Conservation (phyloP, 306 rosid genomes). For the Oemleria cerasiformis region DNA sequence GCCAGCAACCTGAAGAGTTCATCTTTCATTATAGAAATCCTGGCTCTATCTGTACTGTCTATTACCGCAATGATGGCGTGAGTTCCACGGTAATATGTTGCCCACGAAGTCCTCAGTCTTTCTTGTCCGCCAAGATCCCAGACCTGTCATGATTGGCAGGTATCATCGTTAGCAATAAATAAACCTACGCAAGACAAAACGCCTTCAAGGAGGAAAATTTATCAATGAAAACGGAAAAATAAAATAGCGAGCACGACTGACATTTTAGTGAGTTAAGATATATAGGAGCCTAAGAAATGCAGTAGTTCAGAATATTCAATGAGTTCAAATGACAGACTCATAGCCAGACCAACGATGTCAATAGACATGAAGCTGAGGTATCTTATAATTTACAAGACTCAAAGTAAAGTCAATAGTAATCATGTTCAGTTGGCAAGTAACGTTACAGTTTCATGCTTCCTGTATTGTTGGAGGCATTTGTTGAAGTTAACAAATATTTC, state of each 20-base stretch:
- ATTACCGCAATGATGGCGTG: constrained; percentile 86
- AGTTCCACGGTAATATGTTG: constrained; percentile 95
- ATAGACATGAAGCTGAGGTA: background rate
- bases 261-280: background rate
- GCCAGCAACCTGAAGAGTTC: constrained; percentile 93
- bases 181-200: background rate
- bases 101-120: constrained; percentile 95
- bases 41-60: constrained; percentile 92
- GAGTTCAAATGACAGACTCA: background rate
- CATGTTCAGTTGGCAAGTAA: background rate
- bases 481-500: background rate
- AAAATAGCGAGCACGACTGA: background rate
- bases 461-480: background rate
- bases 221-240: background rate
- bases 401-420: background rate
- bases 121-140: constrained; percentile 99
- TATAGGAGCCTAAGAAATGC: background rate
- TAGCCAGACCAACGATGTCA: background rate
- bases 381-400: background rate
- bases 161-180: background rate
- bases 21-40: constrained; percentile 88
- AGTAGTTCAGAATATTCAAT: background rate
- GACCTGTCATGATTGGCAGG: constrained; percentile 46
- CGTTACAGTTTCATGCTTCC: background rate
- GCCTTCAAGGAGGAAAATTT: constrained; percentile 4